Conservation (phyloP, 2,329 filamentous ascomycete genomes). For the Fusarium phyllophilum region DNA sequence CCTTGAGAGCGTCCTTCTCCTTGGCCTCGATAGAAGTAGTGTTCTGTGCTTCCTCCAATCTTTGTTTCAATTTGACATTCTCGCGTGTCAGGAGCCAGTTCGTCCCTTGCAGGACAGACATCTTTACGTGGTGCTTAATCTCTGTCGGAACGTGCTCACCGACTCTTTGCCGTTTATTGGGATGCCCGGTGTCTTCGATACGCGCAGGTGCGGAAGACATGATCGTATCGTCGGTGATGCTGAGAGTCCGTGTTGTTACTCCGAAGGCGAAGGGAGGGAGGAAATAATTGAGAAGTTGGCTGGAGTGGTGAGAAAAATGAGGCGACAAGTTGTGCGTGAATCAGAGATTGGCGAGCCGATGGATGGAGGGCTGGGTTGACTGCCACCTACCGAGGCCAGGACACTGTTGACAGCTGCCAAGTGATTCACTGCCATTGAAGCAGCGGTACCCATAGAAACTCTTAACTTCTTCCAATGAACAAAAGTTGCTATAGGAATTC, state of each 20-base stretch:
- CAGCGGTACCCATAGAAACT: background rate
- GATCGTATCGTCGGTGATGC: background rate
- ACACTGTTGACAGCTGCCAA: background rate
- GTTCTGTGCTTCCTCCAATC: no score
- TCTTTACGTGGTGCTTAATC: no score
- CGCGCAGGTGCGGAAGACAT: background rate
- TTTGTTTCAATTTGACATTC: no score
- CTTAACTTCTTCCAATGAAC: no score
- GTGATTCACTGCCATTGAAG: background rate
- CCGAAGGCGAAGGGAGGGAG: fast-evolving
- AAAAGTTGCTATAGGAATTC: fast-evolving
- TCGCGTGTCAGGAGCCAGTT: no score
- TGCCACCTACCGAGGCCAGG: background rate
- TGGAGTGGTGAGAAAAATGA: background rate
- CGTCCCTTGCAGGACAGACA: no score
- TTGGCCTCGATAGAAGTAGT: no score
- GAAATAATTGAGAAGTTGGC: background rate
- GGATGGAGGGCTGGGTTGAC: no score
- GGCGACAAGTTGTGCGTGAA: background rate
- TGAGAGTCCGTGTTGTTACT: background rate
- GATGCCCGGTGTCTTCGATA: background rate
- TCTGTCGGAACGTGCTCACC: background rate
- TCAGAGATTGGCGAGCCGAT: no score
- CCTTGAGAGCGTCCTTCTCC: no score
- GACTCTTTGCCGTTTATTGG: background rate